Percentiles rank a stretch among this genome's conserved stretches.
These are phyloP conservation scores for Kwoniella sp. DNA, from an alignment of 768 basidiomycete genomes.

Conservation along the genomic window DNA sequence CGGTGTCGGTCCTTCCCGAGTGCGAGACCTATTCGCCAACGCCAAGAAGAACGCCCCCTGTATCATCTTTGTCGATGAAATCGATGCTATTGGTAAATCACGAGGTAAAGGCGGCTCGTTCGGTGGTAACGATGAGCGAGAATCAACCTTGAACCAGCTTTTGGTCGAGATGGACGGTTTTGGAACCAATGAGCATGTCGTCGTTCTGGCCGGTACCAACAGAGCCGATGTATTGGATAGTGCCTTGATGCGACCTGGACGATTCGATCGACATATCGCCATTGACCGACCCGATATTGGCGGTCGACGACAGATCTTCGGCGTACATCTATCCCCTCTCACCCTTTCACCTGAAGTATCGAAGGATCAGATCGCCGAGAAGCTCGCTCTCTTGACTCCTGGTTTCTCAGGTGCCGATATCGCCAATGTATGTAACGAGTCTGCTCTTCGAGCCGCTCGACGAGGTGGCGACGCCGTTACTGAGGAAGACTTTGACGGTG, in stretches of 20 bases:
- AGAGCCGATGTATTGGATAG: constrained; percentile 93
- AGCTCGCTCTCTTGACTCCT: constrained; percentile 92
- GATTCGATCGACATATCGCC: constrained; percentile 94
- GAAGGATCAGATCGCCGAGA: constrained; percentile 69
- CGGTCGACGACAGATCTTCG: constrained; percentile 89
- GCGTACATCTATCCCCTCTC: constrained; percentile 84
- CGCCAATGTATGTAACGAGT: constrained; percentile 98
- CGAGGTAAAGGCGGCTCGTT: constrained; percentile 75
- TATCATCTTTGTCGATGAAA: constrained; percentile 99
- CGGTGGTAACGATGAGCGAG: constrained; percentile 96
- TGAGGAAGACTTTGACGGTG: constrained; percentile 88
- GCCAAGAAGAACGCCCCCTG: constrained; percentile 97
- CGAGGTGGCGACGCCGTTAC: constrained; percentile 74
- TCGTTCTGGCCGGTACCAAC: constrained; percentile 95
- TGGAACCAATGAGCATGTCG: constrained; percentile 93
- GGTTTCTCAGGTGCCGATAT: constrained; percentile 99
- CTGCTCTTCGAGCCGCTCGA: constrained; percentile 90
- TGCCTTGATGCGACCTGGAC: constrained; percentile 93
- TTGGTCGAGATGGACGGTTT: constrained; percentile 99
- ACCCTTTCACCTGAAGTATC: constrained; percentile 61
- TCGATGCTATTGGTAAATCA: constrained; percentile 97
- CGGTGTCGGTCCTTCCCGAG: constrained; percentile 95
- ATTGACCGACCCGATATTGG: constrained; percentile 94
- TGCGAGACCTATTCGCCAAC: constrained; percentile 94
- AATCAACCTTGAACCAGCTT: constrained; percentile 94